Conservation (phyloP, 805 yeast species). For the Candida maesae region DNA sequence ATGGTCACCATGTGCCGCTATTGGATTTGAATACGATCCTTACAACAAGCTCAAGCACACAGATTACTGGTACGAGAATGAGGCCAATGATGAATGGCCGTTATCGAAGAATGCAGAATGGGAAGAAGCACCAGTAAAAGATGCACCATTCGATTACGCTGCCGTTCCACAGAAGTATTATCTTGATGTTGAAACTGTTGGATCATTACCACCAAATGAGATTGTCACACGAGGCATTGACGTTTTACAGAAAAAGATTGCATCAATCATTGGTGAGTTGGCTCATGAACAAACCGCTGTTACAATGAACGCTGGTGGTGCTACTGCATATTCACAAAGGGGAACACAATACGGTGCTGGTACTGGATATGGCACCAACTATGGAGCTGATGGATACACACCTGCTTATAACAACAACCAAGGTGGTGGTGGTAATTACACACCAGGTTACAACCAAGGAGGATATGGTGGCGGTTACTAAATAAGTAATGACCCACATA, state of each 20-base stretch:
- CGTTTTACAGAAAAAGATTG: slow-evolving; percentile 85
- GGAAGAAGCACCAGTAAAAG: slow-evolving; percentile 93
- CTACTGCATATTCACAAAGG: slow-evolving; percentile 4
- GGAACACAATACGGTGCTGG: slow-evolving; percentile 4
- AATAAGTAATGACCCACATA: too few species aligned
- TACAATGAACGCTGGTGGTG: slow-evolving; percentile 1
- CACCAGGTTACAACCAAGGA: not conserved
- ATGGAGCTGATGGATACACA: not conserved
- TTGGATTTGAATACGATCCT: slow-evolving; percentile 98
- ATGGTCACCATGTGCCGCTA: slow-evolving; percentile 96
- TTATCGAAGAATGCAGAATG: slow-evolving; percentile 81
- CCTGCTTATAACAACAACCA: not conserved
- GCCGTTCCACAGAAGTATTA: slow-evolving; percentile 83
- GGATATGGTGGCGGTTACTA: not conserved
- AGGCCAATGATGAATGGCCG: slow-evolving; percentile 92
- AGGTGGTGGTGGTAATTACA: not conserved
- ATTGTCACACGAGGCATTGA: slow-evolving; percentile 82
- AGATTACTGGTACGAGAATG: slow-evolving; percentile 93
- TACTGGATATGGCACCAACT: not conserved
- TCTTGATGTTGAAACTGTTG: slow-evolving; percentile 89
- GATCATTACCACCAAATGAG: slow-evolving; percentile 82
- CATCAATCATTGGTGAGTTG: slow-evolving; percentile 75
- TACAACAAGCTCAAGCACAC: slow-evolving; percentile 97
- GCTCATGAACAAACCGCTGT: slow-evolving; percentile 35
- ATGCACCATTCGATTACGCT: slow-evolving; percentile 77